These are phyloP conservation scores for Corchorus capsularis DNA, from an alignment of 345 rosid species.

Conservation along the genomic window DNA sequence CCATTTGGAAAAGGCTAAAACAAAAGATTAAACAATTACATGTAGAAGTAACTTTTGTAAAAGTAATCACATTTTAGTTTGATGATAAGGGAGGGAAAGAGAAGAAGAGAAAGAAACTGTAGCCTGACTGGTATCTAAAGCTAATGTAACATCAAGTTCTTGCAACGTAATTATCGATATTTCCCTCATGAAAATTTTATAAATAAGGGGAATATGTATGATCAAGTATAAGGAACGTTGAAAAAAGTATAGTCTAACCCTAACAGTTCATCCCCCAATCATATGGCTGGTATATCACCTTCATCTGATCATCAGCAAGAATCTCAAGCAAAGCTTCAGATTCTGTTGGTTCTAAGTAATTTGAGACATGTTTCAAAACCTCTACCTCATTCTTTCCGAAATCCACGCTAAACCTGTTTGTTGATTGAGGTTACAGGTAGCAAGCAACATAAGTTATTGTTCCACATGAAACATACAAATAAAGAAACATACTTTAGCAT, in stretches of 20 bases:
- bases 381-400: constrained; percentile 77
- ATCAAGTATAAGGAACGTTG: constrained; percentile 9
- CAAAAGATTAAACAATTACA: not conserved
- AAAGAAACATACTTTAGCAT: no score
- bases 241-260: constrained; percentile 19
- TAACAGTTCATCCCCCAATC: constrained; percentile 81
- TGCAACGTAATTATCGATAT: not conserved
- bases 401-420: constrained; percentile 66
- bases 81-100: not conserved
- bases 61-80: not conserved
- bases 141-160: constrained; percentile 9
- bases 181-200: constrained; percentile 22
- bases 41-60: not conserved
- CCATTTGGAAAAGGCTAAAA: not conserved
- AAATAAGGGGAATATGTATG: constrained; percentile 16
- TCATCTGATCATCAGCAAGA: constrained; percentile 59
- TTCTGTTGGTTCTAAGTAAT: constrained; percentile 62
- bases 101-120: not conserved
- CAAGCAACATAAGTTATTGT: not conserved
- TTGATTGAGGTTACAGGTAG: not conserved
- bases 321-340: constrained; percentile 66
- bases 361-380: constrained; percentile 72
- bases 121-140: constrained; percentile 3
- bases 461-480: not conserved
- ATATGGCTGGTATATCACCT: constrained; percentile 71